Conservation (phyloP, 306 rosid species). For the cucumber (Cucumis sativus) region DNA sequence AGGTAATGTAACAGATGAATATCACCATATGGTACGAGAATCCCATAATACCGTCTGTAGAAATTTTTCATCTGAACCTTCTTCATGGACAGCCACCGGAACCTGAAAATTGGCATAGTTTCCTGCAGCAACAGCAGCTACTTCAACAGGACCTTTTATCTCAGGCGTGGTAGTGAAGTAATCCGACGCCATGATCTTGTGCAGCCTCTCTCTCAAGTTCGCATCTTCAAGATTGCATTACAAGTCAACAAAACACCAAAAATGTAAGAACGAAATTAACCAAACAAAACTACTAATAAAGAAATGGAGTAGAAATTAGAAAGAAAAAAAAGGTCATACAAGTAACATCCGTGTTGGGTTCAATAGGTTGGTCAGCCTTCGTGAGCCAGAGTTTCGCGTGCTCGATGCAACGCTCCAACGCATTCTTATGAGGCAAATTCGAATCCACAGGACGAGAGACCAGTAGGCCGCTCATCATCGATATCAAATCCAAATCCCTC, state of each 20-base stretch:
- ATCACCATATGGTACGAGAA: not conserved
- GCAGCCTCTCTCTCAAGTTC: slow-evolving; percentile 68
- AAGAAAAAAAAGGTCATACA: slow-evolving; percentile 26
- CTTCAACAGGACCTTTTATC: slow-evolving; percentile 81
- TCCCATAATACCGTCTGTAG: slow-evolving; percentile 45
- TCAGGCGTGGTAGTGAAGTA: slow-evolving; percentile 79
- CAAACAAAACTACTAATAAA: not conserved
- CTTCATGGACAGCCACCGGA: slow-evolving; percentile 43
- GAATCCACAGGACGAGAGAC: slow-evolving; percentile 74
- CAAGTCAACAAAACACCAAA: not conserved
- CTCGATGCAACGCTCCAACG: slow-evolving; percentile 65
- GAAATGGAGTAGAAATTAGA: not conserved
- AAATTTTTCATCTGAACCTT: slow-evolving; percentile 34
- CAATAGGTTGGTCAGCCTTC: slow-evolving; percentile 54
- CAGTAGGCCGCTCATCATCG: slow-evolving; percentile 46
- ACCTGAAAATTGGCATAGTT: slow-evolving; percentile 61
- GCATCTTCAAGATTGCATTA: slow-evolving; percentile 33
- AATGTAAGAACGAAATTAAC: not conserved
- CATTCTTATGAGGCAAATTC: slow-evolving; percentile 71
- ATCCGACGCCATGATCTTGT: slow-evolving; percentile 79
- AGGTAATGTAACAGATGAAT: not conserved
- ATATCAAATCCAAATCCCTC: slow-evolving; percentile 72
- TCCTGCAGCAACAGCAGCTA: slow-evolving; percentile 77
- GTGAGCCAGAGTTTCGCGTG: slow-evolving; percentile 85
- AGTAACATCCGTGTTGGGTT: slow-evolving; percentile 44